These are phyloP conservation scores for Barnettozyma hawaiiensis DNA, from an alignment of 1,139 yeast genomes.

Conservation along the genomic window DNA sequence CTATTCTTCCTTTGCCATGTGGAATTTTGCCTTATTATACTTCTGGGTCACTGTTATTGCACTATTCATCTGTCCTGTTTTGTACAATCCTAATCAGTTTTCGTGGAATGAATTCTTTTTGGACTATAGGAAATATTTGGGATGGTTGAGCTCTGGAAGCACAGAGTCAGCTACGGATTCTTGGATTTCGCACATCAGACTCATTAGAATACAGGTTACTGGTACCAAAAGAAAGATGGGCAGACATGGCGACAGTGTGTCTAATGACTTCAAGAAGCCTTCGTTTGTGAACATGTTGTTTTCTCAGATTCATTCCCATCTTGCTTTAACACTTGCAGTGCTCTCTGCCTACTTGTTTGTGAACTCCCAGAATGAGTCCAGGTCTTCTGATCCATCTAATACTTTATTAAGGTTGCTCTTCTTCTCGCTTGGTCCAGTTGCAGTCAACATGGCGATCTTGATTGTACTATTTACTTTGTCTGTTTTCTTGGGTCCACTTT, in stretches of 20 bases:
- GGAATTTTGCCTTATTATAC: slow-evolving; percentile 71
- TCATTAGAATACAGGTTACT: slow-evolving; percentile 63
- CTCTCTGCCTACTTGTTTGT: slow-evolving; percentile 59
- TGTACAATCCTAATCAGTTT: slow-evolving; percentile 72
- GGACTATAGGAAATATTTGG: slow-evolving; percentile 63
- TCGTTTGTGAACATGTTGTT: slow-evolving; percentile 57
- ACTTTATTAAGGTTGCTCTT: slow-evolving; percentile 43
- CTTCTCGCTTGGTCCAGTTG: slow-evolving; percentile 44
- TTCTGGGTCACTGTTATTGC: slow-evolving; percentile 68
- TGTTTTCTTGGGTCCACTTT: slow-evolving; percentile 40
- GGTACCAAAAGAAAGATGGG: slow-evolving; percentile 66
- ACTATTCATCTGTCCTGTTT: slow-evolving; percentile 60
- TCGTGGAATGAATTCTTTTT: slow-evolving; percentile 71
- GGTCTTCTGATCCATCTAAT: slow-evolving; percentile 42
- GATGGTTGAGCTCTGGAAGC: slow-evolving; percentile 72
- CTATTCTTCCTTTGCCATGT: slow-evolving; percentile 62
- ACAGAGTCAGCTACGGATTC: slow-evolving; percentile 47
- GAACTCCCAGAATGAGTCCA: slow-evolving; percentile 66
- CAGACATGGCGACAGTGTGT: slow-evolving; percentile 57
- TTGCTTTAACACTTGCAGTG: slow-evolving; percentile 53
- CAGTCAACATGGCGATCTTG: slow-evolving; percentile 37
- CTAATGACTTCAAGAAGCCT: slow-evolving; percentile 67
- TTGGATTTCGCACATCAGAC: slow-evolving; percentile 66
- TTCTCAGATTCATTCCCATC: slow-evolving; percentile 54
- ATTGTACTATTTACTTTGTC: slow-evolving; percentile 39